Evolutionary conservation across 495 filamentous ascomycete species (phyloP), one percentile per base, ranked within the genome.

Genomic region (Podospora anserina): DNA sequence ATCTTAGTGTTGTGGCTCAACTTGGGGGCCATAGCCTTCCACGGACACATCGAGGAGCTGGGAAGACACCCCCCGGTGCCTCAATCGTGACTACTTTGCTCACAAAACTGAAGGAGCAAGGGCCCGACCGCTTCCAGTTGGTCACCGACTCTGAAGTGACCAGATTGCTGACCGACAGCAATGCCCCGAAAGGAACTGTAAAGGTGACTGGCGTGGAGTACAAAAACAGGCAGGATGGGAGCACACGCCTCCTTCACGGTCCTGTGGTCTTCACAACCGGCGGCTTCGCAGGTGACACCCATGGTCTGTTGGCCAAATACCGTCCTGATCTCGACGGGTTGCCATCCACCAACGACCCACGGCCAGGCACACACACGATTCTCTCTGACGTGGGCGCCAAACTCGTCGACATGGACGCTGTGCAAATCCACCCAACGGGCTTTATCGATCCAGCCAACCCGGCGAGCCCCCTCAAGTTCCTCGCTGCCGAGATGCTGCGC

Each of bases 361-460:
- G 84, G 0, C 81, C 82, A 1, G 86, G 83, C 0, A 73, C 81
- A 34, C 85, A 88, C 68, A 66, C 67, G 0, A 61, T 88, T 4
- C 79, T 88, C 0, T 72, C 80, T 1, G 73, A 68, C 5, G 68
- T 83, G 1, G 86, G 84, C 0, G 87, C 85, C 3, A 71, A 72
- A 27, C 74, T 87, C 28, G 75, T 88, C 13, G 87, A 89, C 66
- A 88, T 89, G 86, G 83, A 85, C 2, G 75, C 76, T 65, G 84
- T 87, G 15, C 85, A 87, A 74, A 79, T 87, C 23, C 85, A 88
- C 73, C 91, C 91, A 4, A 92, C 91, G 2, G 89, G 89, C 63
- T 87, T 93, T 61, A 83, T 92, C 3, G 90, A 92, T 75, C 88
- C 90, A 23, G 86, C 73, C 9, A 70, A 74, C 56, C 73, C 78